A percentile compares a stretch with the other conserved stretches of the same genome.
Conservation (phyloP, 1,139 yeast species). For the Zygoascus meyerae region DNA sequence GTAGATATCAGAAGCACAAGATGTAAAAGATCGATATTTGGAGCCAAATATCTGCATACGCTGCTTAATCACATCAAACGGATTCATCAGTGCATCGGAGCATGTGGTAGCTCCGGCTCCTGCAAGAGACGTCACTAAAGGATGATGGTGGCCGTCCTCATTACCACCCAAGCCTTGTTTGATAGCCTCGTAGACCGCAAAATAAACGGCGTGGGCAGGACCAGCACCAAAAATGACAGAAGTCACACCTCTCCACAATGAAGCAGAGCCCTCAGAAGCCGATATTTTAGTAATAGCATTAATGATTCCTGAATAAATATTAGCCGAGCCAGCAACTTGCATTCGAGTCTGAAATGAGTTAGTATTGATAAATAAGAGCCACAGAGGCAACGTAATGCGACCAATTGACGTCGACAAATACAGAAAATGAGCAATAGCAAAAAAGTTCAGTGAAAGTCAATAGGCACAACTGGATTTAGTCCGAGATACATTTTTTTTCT, state of each 20-base stretch:
- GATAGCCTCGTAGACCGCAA: conserved; percentile 88
- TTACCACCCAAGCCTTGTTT: conserved; percentile 50
- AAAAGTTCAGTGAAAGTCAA: too few species aligned
- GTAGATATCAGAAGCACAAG: conserved; percentile 48
- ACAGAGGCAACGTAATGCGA: neutral
- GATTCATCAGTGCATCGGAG: conserved; percentile 95
- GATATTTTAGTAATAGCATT: conserved; percentile 67
- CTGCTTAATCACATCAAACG: conserved; percentile 93
- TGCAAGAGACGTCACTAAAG: conserved; percentile 18
- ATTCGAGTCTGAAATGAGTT: conserved; percentile 55
- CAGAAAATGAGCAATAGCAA: too few species aligned
- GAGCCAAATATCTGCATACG: conserved; percentile 54
- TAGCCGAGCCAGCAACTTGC: conserved; percentile 57
- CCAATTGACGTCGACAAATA: too few species aligned
- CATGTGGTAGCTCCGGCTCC: conserved; percentile 84
- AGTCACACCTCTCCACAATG: conserved; percentile 92
- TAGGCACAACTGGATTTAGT: too few species aligned
- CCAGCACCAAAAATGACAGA: conserved; percentile 98
- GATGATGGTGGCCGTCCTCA: conserved; percentile 52
- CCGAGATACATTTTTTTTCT: too few species aligned
- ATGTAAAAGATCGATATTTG: conserved; percentile 30
- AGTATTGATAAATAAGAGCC: neutral
- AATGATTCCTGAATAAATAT: conserved; percentile 45
- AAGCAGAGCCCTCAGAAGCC: conserved; percentile 83
- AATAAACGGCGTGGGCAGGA: conserved; percentile 97